Conservation (phyloP, 2,329 filamentous ascomycete species). For the Chalaropsis ovoidea region DNA sequence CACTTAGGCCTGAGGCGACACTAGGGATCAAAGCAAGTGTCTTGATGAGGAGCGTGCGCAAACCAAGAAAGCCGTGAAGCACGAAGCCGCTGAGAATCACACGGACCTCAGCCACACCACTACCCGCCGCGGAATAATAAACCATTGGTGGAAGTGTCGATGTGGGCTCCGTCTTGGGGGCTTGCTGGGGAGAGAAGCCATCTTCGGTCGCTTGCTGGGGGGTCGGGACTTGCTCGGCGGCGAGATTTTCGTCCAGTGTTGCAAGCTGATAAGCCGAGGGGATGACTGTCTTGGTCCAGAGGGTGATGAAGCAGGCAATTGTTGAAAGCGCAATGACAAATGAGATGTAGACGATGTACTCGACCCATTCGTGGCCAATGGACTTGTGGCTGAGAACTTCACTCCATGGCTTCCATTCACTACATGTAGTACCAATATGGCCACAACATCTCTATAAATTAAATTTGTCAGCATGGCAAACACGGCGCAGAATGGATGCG, state of each 20-base stretch:
- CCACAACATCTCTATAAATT: conserved; percentile 39
- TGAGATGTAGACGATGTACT: conserved; percentile 65
- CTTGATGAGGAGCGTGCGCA: conserved; percentile 80
- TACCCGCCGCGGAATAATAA: conserved; percentile 92
- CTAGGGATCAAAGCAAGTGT: conserved; percentile 72
- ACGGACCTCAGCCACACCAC: conserved; percentile 91
- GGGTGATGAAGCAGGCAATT: conserved; percentile 65
- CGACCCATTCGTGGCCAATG: conserved; percentile 50
- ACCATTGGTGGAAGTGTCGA: conserved; percentile 58
- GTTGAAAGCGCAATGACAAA: conserved; percentile 61
- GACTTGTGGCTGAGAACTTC: conserved; percentile 39
- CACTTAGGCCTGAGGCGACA: conserved; percentile 81
- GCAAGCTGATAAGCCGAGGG: conserved; percentile 78
- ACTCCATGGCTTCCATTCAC: conserved; percentile 49
- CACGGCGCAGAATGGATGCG: conserved; percentile 23
- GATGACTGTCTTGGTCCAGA: conserved; percentile 88
- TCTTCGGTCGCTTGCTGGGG: conserved; percentile 36
- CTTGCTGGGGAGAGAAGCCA: conserved; percentile 26
- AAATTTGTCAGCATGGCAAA: not conserved
- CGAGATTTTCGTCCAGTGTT: conserved; percentile 87
- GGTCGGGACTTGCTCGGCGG: conserved; percentile 45
- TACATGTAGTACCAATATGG: conserved; percentile 43
- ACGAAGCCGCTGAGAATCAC: conserved; percentile 98
- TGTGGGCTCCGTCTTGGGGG: conserved; percentile 34
- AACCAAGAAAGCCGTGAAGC: conserved; percentile 83